phyloP scores from a whole-genome alignment of 345 rosid species.

The Kandelia obovata region DNA sequence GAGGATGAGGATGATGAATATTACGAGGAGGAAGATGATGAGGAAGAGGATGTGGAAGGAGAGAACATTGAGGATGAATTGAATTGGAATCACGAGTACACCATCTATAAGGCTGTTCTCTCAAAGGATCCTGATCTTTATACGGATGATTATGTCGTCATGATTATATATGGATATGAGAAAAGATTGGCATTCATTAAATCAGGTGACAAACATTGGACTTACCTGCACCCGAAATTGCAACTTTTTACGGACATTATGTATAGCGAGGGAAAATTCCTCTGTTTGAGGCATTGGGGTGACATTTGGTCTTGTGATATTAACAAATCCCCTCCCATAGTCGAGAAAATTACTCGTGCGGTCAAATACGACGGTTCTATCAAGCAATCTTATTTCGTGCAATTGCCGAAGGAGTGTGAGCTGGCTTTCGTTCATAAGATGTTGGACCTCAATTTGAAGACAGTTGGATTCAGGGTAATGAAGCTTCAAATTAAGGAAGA shows the following conservation, averaged over 20 bases:
- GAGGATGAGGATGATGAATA: background rate
- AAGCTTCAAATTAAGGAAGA: background rate
- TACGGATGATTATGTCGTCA: background rate
- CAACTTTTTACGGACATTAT: too few relatives aligned
- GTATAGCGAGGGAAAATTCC: too few relatives aligned
- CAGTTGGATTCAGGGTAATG: background rate
- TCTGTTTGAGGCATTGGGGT: background rate
- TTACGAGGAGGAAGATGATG: background rate
- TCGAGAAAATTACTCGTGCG: background rate
- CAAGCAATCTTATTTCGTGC: background rate
- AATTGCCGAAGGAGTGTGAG: background rate
- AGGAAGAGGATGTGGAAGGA: background rate
- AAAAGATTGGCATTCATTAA: background rate
- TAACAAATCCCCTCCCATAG: background rate
- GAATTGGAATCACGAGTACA: background rate
- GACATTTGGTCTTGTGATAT: background rate
- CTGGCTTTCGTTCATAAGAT: background rate
- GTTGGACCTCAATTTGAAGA: background rate
- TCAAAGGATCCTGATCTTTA: background rate
- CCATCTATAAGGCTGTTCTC: background rate
- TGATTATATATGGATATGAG: background rate
- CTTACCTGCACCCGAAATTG: too few relatives aligned
- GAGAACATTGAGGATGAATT: fast-evolving
- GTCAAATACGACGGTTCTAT: background rate
- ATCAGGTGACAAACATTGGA: background rate